Evolutionary conservation across 305 asterid genomes (phyloP).

Genomic region (Rubia tinctorum): DNA sequence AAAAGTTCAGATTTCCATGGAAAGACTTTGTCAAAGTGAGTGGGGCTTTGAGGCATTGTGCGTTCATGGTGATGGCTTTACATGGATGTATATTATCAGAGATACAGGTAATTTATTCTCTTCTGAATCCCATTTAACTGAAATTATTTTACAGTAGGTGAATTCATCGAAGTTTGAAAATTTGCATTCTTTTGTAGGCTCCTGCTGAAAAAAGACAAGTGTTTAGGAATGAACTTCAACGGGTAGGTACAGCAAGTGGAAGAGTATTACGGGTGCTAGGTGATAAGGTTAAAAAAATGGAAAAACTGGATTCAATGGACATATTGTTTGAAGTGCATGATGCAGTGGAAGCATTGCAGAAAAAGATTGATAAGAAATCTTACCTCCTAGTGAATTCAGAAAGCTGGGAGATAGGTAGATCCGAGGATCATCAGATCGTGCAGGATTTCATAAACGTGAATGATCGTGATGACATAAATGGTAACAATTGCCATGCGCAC

Average conservation of each 20-base stretch:
- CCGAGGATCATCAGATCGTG: constrained; percentile 14
- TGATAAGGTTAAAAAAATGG: constrained; percentile 37
- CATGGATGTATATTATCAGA: constrained; percentile 83
- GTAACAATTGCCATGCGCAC: constrained; percentile 7
- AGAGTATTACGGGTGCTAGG: constrained; percentile 38
- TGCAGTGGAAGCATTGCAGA: constrained; percentile 45
- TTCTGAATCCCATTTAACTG: neutral
- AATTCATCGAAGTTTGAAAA: neutral
- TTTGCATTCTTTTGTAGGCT: constrained; percentile 22
- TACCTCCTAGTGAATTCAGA: constrained; percentile 45
- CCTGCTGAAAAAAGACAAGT: constrained; percentile 43
- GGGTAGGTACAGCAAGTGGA: constrained; percentile 37
- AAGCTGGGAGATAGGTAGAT: constrained; percentile 38
- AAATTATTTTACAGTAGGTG: neutral
- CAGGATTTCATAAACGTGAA: constrained; percentile 21
- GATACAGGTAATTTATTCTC: constrained; percentile 47
- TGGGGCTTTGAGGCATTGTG: constrained; percentile 66
- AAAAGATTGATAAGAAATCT: constrained; percentile 38
- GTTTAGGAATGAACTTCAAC: constrained; percentile 37
- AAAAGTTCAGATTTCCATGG: constrained; percentile 55
- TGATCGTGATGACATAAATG: constrained; percentile 12
- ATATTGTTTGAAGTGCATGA: constrained; percentile 38
- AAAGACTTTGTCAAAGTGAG: constrained; percentile 57
- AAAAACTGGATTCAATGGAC: constrained; percentile 33
- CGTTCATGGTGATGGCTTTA: constrained; percentile 80